Percentiles rank a stretch among this genome's conserved stretches.
These are phyloP conservation scores for Exophiala oligosperma DNA, from an alignment of 2,329 filamentous ascomycete species.

Conservation along the genomic window DNA sequence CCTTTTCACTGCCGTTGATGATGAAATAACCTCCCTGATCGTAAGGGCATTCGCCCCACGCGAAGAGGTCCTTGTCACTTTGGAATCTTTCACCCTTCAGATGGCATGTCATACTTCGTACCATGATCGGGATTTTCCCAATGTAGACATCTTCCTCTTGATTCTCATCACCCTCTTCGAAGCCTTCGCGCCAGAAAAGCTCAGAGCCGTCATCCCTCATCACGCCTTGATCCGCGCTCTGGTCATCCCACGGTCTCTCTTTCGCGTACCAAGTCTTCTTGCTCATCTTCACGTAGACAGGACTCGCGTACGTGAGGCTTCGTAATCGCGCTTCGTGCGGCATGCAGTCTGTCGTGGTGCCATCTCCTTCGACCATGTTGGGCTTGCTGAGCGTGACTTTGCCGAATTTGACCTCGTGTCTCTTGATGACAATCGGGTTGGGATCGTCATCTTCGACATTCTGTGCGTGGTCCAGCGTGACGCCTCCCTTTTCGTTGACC, in stretches of 20 bases:
- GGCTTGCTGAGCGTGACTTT: slow-evolving; percentile 86
- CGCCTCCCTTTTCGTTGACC: slow-evolving; percentile 84
- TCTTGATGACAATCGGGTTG: slow-evolving; percentile 77
- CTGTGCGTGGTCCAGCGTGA: slow-evolving; percentile 91
- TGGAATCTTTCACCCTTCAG: slow-evolving; percentile 44
- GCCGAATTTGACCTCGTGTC: slow-evolving; percentile 94
- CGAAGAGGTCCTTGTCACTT: slow-evolving; percentile 80
- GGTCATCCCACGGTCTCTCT: slow-evolving; percentile 72
- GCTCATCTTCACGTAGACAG: slow-evolving; percentile 84
- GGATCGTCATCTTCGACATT: slow-evolving; percentile 70
- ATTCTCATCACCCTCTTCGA: slow-evolving; percentile 53
- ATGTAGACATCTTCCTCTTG: slow-evolving; percentile 78
- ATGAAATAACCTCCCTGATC: slow-evolving; percentile 99
- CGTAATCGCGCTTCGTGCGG: slow-evolving; percentile 94
- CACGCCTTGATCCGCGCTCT: slow-evolving; percentile 54
- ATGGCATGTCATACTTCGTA: slow-evolving; percentile 95
- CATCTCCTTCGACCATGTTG: slow-evolving; percentile 89
- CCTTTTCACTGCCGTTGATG: slow-evolving; percentile 98
- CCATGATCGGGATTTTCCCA: slow-evolving; percentile 95
- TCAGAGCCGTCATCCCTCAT: slow-evolving; percentile 42
- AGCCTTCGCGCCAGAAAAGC: slow-evolving; percentile 30
- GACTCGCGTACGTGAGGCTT: slow-evolving; percentile 92
- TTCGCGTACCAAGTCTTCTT: slow-evolving; percentile 82
- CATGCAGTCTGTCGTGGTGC: slow-evolving; percentile 78
- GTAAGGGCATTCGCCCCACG: slow-evolving; percentile 95